Percentiles rank a stretch among this genome's conserved stretches.
phyloP scores from a whole-genome alignment of 2,329 filamentous ascomycete species.

The Cryphonectria carpinicola region DNA sequence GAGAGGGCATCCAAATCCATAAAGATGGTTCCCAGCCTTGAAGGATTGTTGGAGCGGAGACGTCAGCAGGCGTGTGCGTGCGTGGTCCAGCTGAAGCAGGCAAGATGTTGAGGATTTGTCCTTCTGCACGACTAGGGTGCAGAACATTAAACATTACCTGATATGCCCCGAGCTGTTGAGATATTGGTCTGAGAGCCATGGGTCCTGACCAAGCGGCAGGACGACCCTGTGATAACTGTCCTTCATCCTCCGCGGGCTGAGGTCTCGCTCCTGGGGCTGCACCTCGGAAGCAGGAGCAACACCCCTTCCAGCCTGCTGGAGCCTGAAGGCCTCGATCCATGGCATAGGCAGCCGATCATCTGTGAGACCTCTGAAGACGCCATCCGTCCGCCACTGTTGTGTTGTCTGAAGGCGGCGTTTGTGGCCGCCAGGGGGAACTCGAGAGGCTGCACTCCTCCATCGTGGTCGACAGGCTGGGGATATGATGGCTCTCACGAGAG shows the following conservation, averaged over 20 bases:
- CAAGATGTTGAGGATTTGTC: background rate
- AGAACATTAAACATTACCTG: slow-evolving; percentile 56
- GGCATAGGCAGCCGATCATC: slow-evolving; percentile 51
- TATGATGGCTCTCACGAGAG: background rate
- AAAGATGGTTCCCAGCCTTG: slow-evolving; percentile 69
- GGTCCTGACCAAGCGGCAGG: slow-evolving; percentile 71
- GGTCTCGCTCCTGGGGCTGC: slow-evolving; percentile 49
- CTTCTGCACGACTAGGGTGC: background rate
- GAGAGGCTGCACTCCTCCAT: background rate
- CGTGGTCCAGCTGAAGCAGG: background rate
- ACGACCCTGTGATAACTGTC: slow-evolving; percentile 71
- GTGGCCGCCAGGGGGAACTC: background rate
- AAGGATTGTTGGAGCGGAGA: slow-evolving; percentile 31
- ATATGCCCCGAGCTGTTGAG: slow-evolving; percentile 78
- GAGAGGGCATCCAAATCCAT: slow-evolving; percentile 82
- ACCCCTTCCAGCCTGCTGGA: slow-evolving; percentile 51
- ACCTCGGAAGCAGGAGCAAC: slow-evolving; percentile 32
- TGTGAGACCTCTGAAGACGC: slow-evolving; percentile 43
- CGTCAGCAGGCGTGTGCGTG: slow-evolving; percentile 2
- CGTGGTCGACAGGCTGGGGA: background rate
- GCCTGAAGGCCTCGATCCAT: slow-evolving; percentile 69
- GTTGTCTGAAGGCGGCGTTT: slow-evolving; percentile 34
- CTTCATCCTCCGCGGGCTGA: slow-evolving; percentile 70
- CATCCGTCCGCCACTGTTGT: slow-evolving; percentile 37
- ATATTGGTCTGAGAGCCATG: slow-evolving; percentile 78